Evolutionary conservation across 2,329 filamentous ascomycete genomes (phyloP).

Genomic region (Gliomastix tumulicola): DNA sequence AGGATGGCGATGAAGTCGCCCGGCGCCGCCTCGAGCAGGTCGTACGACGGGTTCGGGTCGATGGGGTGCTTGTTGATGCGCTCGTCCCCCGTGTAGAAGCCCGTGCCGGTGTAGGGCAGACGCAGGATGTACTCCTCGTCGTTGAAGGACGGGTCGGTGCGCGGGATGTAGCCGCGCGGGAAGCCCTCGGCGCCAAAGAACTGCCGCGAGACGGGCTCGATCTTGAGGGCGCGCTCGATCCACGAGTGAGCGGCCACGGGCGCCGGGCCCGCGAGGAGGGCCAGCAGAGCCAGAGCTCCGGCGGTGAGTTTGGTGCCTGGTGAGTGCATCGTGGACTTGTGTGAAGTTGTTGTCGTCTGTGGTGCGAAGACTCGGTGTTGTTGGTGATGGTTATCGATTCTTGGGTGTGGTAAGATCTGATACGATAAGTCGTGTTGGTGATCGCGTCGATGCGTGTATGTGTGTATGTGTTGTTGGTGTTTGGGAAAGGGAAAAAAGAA

Average conservation of each 20-base stretch:
- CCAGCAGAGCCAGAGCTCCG: too few relatives aligned
- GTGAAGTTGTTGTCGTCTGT: too few relatives aligned
- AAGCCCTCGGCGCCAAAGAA: conserved; percentile 48
- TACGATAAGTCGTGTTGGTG: too few relatives aligned
- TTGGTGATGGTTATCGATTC: too few relatives aligned
- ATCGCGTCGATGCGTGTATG: too few relatives aligned
- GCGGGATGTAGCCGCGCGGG: conserved; percentile 61
- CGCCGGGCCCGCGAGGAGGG: too few relatives aligned
- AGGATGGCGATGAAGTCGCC: conserved; percentile 61
- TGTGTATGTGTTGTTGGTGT: too few relatives aligned
- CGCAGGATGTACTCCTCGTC: conserved; percentile 38
- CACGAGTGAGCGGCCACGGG: conserved; percentile 62
- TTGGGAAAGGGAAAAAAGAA: too few relatives aligned
- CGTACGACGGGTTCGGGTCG: conserved; percentile 39
- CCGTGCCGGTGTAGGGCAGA: conserved; percentile 56
- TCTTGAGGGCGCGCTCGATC: conserved; percentile 69
- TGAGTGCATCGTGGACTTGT: too few relatives aligned
- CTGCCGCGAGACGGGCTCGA: conserved; percentile 65
- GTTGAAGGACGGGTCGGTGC: conserved; percentile 48
- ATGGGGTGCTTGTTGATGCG: conserved; percentile 35
- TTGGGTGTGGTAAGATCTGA: too few relatives aligned
- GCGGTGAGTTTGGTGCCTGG: too few relatives aligned
- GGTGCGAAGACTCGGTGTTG: too few relatives aligned
- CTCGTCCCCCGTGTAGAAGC: conserved; percentile 51
- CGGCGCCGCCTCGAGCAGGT: conserved; percentile 51